Evolutionary conservation across 768 basidiomycete species (phyloP), one percentile per base, ranked within the genome.

Genomic region (Trametes gibbosa): DNA sequence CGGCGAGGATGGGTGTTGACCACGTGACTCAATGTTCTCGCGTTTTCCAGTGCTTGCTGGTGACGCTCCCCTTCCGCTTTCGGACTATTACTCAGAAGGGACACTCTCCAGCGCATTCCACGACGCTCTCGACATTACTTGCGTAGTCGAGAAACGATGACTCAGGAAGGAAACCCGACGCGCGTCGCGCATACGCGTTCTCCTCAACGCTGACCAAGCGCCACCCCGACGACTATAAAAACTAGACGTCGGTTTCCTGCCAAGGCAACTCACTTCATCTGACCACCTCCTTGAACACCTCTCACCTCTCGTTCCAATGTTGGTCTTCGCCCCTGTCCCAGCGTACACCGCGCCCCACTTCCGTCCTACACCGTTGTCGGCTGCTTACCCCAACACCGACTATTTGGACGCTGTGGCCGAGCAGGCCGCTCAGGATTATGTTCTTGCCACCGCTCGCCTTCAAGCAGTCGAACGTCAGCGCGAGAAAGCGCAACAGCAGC

Each of bases 401-500:
- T 56, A 53, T 42, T 53, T 54, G 32, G 56, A 62, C 23, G 48
- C 35, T 21, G 43, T 56, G 14, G 56, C 58, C 16, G 47, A 60
- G n/a, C 64, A 42, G 13, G 65, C 65, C 8, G 65, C 65, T 0
- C 50, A 57, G 14, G 58, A 66, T 23, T 66, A 62, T 51, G 65
- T 65, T 2, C 48, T 60, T 6, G 66, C 65, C 17, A 61, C 58
- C 10, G 64, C 63, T 9, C 63, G 66, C 13, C 63, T 62, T n/a
- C 50, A 63, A 42, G 68, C 56, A 6, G 48, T 65, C 29, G 53
- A 60, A 24, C 62, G 35, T 35, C 59, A 58, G 27, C 62, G 59
- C 37, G 54, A 58, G 10, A 35, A 50, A 13, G 23, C 47, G 23
- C 52, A 52, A 3, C 52, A 27, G n/a, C 53, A 46, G 32, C 54